Evolutionary conservation across 2,329 filamentous ascomycete genomes (phyloP).

Genomic region (Diplodia corticola): DNA sequence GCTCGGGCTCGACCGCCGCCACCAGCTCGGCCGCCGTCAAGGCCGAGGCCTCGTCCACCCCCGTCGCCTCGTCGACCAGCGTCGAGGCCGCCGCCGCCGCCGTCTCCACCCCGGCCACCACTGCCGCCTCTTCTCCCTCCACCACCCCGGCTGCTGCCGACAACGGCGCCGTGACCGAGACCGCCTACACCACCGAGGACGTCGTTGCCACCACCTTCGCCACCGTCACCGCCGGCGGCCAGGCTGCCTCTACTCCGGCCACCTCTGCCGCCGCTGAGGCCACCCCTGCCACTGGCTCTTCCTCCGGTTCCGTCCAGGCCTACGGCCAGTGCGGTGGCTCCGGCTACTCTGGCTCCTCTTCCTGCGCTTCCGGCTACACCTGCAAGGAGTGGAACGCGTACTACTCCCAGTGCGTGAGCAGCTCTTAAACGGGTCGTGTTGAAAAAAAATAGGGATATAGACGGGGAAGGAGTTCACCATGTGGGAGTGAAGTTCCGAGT

Average conservation of each 20-base stretch:
- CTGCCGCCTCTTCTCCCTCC: constrained; percentile 22
- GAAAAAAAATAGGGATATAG: background rate
- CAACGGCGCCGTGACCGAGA: constrained; percentile 22
- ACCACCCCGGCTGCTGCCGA: constrained; percentile 27
- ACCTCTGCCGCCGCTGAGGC: constrained; percentile 21
- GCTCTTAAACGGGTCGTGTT: background rate
- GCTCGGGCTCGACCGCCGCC: constrained; percentile 26
- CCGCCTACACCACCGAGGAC: constrained; percentile 23
- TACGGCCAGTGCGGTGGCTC: constrained; percentile 45
- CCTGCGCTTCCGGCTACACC: constrained; percentile 39
- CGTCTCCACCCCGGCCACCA: background rate
- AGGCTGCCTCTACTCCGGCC: constrained; percentile 5
- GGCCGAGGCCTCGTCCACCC: constrained; percentile 24
- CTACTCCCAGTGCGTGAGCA: constrained; percentile 47
- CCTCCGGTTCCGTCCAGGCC: constrained; percentile 30
- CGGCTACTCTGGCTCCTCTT: constrained; percentile 40
- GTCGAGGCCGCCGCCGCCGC: constrained; percentile 22
- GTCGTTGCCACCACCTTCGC: constrained; percentile 23
- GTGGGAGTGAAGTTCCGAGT: background rate
- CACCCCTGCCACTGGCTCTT: constrained; percentile 24
- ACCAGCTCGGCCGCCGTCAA: constrained; percentile 26
- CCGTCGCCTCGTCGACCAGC: no score
- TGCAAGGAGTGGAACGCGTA: constrained; percentile 44
- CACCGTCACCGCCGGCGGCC: constrained; percentile 20
- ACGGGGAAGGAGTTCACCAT: background rate